phyloP scores from a whole-genome alignment of 192 early-diverging fungal genomes.

The Neocallimastix lanati region DNA sequence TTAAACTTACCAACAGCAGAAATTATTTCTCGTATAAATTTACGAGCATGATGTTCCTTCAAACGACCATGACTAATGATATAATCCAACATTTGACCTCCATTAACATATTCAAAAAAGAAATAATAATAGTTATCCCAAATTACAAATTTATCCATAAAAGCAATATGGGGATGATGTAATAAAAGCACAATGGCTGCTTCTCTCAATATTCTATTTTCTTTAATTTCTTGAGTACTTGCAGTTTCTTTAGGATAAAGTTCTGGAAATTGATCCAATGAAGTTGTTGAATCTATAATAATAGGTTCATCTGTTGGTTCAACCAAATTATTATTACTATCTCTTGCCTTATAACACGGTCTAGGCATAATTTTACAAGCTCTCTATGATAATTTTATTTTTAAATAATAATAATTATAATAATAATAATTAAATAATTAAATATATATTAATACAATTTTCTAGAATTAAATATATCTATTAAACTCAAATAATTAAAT shows the following conservation, averaged over 20 bases:
- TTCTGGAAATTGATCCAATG: slow-evolving; percentile 5
- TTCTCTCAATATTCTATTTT: slow-evolving; percentile 75
- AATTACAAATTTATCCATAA: slow-evolving; percentile 66
- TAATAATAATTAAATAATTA: too few relatives aligned
- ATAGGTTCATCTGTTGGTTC: slow-evolving; percentile 18
- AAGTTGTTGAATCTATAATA: slow-evolving; percentile 15
- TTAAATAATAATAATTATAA: too few relatives aligned
- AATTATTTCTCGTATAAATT: slow-evolving; percentile 73
- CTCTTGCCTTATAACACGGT: slow-evolving; percentile 10
- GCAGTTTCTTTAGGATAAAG: slow-evolving; percentile 11
- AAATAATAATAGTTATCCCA: slow-evolving; percentile 74
- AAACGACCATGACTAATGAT: slow-evolving; percentile 86
- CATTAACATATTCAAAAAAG: slow-evolving; percentile 79
- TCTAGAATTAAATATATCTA: too few relatives aligned
- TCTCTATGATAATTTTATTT: too few relatives aligned
- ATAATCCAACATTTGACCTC: slow-evolving; percentile 85
- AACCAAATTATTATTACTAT: slow-evolving; percentile 7
- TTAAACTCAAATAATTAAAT: too few relatives aligned
- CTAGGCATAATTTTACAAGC: slow-evolving; percentile 81
- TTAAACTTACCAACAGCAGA: slow-evolving; percentile 61
- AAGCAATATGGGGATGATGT: slow-evolving; percentile 79
- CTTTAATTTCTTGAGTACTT: slow-evolving; percentile 42
- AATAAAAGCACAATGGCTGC: slow-evolving; percentile 74
- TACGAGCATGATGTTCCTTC: slow-evolving; percentile 79
- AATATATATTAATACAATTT: too few relatives aligned